Evolutionary conservation across 2,329 filamentous ascomycete genomes (phyloP), one percentile per base, ranked within the genome.

Genomic region (Ramularia endophylla): DNA sequence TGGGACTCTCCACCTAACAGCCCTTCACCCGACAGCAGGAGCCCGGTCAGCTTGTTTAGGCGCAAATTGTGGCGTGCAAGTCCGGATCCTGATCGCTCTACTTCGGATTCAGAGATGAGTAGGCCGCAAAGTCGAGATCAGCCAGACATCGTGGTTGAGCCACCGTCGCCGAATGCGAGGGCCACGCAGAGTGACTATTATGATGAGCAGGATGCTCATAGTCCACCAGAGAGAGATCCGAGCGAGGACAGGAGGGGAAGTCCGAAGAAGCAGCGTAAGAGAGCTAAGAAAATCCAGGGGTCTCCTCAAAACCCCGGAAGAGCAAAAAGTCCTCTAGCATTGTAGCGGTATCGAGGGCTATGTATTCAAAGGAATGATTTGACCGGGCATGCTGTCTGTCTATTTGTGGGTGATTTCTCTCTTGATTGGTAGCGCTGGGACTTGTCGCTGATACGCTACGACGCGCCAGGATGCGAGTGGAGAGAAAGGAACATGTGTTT

Each of bases 1-100:
- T 61, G 55, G 53, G 59, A 62, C 18, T 60, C 57, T 29, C 57
- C 58, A 6, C 63, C 67, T 1, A 58, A 57, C 20, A 65, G 60
- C 31, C 64, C 62, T 3, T 61, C 62, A 7, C 54, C 57, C 5
- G 50, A 53, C 12, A 54, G 51, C 33, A 44, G 56, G 22, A 58
- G 55, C 36, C 57, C 34, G 33, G 62, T 57, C 11, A 57, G 48
- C 20, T 32, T 55, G 19, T 57, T 56, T 30, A 52, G 63, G 16
- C 54, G 62, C 36, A 57, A 59, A 29, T 1, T 66, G 4, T 60
- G 59, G 58, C 45, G 65, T 41, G 56, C 62, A 19, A 63, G 56
- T 32, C 44, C 48, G 6, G 39, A 43, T 13, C 17, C 15, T 5
- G 16, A 35, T 20, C 42, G 36, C 9, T 29, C 31, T 18, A 15